A percentile compares a stretch with the other conserved stretches of the same genome.
Conservation (phyloP, 2,329 filamentous ascomycete genomes). For the Periconia sp. region DNA sequence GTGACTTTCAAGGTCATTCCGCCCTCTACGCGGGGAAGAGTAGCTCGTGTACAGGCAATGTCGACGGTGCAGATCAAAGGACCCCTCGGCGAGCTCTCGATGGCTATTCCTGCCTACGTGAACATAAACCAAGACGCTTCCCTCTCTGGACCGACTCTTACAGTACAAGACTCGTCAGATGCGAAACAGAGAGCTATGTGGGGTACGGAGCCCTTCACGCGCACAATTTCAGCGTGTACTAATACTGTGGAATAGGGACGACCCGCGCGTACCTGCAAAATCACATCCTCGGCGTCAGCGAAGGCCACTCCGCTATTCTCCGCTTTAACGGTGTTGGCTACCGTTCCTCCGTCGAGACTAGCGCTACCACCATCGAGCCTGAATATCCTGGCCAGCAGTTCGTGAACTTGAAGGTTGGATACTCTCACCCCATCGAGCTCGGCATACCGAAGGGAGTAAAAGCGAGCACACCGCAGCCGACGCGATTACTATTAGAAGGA, state of each 20-base stretch:
- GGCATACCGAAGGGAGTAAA: conserved; percentile 81
- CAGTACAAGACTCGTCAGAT: conserved; percentile 69
- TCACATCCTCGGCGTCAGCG: conserved; percentile 90
- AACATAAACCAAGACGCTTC: conserved; percentile 71
- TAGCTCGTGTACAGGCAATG: conserved; percentile 66
- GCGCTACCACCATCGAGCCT: conserved; percentile 68
- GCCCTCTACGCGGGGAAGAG: conserved; percentile 65
- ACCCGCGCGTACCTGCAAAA: conserved; percentile 89
- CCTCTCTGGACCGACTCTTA: conserved; percentile 69
- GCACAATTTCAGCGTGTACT: conserved; percentile 1
- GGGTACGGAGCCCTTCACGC: conserved; percentile 65
- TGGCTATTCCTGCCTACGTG: conserved; percentile 81
- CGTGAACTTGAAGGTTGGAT: conserved; percentile 92
- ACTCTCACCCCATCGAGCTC: conserved; percentile 93
- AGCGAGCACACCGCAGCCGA: conserved; percentile 88
- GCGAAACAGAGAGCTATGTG: conserved; percentile 92
- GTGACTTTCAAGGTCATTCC: conserved; percentile 75
- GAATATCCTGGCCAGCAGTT: conserved; percentile 85
- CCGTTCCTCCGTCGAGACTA: conserved; percentile 82
- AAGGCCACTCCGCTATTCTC: conserved; percentile 93
- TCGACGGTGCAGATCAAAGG: conserved; percentile 78
- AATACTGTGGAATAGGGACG: conserved; percentile 67
- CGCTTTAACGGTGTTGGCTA: conserved; percentile 95
- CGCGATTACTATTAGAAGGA: conserved; percentile 88
- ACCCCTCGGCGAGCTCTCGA: conserved; percentile 78